These are phyloP conservation scores for Cunninghamia lanceolata DNA, from an alignment of 75 land plant genomes.

Conservation along the genomic window DNA sequence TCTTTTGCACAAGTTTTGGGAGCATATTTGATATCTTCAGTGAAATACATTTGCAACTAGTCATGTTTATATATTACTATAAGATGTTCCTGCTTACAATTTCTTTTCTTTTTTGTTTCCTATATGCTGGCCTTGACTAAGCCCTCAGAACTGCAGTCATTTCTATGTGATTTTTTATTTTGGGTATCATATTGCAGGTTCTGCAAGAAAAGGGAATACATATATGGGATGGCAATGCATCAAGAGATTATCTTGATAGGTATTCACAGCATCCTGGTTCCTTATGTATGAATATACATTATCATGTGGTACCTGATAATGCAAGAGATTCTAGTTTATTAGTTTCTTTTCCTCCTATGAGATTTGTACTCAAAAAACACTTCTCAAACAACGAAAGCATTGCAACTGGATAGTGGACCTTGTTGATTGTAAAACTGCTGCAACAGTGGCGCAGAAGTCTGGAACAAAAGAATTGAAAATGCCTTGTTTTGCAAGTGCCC, in stretches of 20 bases:
- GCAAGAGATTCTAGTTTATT: neutral
- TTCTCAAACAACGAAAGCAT: neutral
- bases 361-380: neutral
- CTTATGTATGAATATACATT: neutral
- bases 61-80: neutral
- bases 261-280: neutral
- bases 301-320: neutral
- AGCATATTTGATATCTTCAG: neutral
- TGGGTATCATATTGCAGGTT: conserved; percentile 37
- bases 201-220: conserved; percentile 88
- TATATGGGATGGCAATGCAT: conserved; percentile 98
- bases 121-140: neutral
- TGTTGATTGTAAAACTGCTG: neutral
- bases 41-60: neutral
- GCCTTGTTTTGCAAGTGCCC: neutral
- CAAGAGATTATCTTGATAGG: conserved; percentile 94
- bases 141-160: neutral
- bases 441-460: neutral
- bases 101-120: neutral
- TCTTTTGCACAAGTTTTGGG: neutral
- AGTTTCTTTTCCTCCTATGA: neutral
- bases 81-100: neutral
- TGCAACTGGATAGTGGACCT: neutral
- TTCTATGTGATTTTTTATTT: neutral
- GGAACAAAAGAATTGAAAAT: neutral